Percentiles rank a stretch among this genome's conserved stretches.
phyloP scores from a whole-genome alignment of 1,284 basidiomycete genomes.

The Cryptococcus depauperatus region DNA sequence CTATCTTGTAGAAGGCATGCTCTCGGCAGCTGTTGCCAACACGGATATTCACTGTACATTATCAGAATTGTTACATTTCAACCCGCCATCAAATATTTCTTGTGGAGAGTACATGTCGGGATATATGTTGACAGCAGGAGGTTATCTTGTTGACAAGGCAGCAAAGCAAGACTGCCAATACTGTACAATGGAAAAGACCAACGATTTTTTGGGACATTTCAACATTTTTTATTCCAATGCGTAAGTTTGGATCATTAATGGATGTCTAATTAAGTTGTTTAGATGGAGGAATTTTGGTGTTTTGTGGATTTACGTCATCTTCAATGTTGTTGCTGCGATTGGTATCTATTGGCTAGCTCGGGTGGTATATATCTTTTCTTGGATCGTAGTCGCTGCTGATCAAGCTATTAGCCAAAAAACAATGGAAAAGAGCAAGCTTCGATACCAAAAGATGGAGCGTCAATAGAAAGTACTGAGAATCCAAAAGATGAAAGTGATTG shows the following conservation, averaged over 20 bases:
- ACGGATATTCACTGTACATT: slow-evolving; percentile 40
- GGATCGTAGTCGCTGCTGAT: not conserved
- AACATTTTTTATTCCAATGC: slow-evolving; percentile 52
- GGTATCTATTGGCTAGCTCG: slow-evolving; percentile 37
- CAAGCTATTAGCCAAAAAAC: slow-evolving; percentile 4
- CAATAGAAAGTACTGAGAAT: too few relatives aligned
- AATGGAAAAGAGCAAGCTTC: slow-evolving; percentile 7
- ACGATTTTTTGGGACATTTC: slow-evolving; percentile 54
- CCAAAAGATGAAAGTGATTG: too few relatives aligned
- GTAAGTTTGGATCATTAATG: slow-evolving; percentile 14
- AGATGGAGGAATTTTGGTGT: slow-evolving; percentile 59
- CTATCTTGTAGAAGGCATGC: slow-evolving; percentile 45
- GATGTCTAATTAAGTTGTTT: not conserved
- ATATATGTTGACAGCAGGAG: slow-evolving; percentile 22
- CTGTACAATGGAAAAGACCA: slow-evolving; percentile 49
- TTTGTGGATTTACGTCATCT: slow-evolving; percentile 56
- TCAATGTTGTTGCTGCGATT: slow-evolving; percentile 49
- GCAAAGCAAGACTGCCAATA: slow-evolving; percentile 38
- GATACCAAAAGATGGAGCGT: slow-evolving; percentile 1
- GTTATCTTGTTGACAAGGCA: slow-evolving; percentile 25
- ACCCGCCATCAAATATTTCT: slow-evolving; percentile 40
- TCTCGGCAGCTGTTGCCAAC: slow-evolving; percentile 37
- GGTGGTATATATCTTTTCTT: slow-evolving; percentile 20
- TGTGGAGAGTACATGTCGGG: slow-evolving; percentile 44
- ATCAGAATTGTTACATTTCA: slow-evolving; percentile 41